Evolutionary conservation across 163 green algal genomes (phyloP).

Genomic region (Smithsoniella earleae): DNA sequence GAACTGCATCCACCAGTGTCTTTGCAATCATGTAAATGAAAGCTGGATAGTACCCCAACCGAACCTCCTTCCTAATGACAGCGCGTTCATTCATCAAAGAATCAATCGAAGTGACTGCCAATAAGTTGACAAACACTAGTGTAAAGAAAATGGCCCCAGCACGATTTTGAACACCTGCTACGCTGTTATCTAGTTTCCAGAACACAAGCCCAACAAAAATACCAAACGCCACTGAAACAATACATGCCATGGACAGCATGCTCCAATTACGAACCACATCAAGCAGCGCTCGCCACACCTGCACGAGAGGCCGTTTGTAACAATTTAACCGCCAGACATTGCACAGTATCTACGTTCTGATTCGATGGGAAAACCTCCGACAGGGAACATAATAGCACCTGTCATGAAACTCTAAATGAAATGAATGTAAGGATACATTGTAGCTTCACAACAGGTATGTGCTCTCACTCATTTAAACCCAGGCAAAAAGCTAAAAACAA

Average conservation of each 20-base stretch:
- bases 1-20: slow-evolving; percentile 48
- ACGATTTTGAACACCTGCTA: slow-evolving; percentile 47
- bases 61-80: slow-evolving; percentile 44
- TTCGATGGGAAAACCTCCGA: no score
- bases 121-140: slow-evolving; percentile 51
- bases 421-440: no score
- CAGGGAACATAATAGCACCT: no score
- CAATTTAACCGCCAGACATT: no score
- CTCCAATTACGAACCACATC: slow-evolving; percentile 49
- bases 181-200: slow-evolving; percentile 34
- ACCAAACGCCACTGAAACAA: slow-evolving; percentile 39
- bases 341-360: no score
- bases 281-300: slow-evolving; percentile 47
- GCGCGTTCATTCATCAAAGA: slow-evolving; percentile 43
- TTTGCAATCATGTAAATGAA: slow-evolving; percentile 45
- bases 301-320: slow-evolving; percentile 41
- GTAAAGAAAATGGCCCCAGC: slow-evolving; percentile 60
- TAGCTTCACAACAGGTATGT: no score
- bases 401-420: no score
- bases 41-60: slow-evolving; percentile 43
- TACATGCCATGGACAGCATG: slow-evolving; percentile 42
- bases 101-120: slow-evolving; percentile 48
- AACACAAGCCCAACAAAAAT: slow-evolving; percentile 51
- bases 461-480: neutral
- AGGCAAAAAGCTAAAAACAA: neutral